These are phyloP conservation scores for Xanthoconium separans DNA, from an alignment of 1,284 basidiomycete species.

Conservation along the genomic window DNA sequence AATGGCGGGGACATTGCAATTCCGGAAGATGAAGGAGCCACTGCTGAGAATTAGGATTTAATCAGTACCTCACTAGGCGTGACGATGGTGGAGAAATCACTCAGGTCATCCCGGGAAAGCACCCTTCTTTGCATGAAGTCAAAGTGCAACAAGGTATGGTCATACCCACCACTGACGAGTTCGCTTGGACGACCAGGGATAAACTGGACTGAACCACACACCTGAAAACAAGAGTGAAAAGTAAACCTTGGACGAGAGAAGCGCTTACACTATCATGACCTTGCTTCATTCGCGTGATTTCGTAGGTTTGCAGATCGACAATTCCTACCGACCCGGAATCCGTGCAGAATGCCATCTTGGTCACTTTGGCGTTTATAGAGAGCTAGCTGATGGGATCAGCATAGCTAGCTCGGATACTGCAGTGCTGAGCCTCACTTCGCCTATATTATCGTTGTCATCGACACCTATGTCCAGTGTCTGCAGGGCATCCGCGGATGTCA, in stretches of 20 bases:
- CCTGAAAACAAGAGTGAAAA: constrained; percentile 41
- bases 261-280: constrained; percentile 60
- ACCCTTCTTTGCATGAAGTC: constrained; percentile 57
- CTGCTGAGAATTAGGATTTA: constrained; percentile 32
- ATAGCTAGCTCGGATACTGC: constrained; percentile 21
- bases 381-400: constrained; percentile 50
- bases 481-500: constrained; percentile 48
- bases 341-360: constrained; percentile 62
- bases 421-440: constrained; percentile 52
- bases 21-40: constrained; percentile 40
- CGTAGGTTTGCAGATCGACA: constrained; percentile 51
- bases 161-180: constrained; percentile 75
- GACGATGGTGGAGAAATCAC: constrained; percentile 38
- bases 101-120: constrained; percentile 57
- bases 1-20: constrained; percentile 72
- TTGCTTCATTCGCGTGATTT: constrained; percentile 54
- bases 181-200: constrained; percentile 68
- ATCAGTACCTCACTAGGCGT: constrained; percentile 2
- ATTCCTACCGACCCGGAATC: constrained; percentile 69
- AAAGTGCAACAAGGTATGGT: constrained; percentile 65
- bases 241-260: not conserved
- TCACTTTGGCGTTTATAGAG: constrained; percentile 52
- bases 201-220: constrained; percentile 66
- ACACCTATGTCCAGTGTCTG: constrained; percentile 44
- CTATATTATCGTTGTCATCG: constrained; percentile 58